Base-by-base conservation (phyloP, 2,329 filamentous ascomycete species). In the Fusarium newnesense region DNA sequence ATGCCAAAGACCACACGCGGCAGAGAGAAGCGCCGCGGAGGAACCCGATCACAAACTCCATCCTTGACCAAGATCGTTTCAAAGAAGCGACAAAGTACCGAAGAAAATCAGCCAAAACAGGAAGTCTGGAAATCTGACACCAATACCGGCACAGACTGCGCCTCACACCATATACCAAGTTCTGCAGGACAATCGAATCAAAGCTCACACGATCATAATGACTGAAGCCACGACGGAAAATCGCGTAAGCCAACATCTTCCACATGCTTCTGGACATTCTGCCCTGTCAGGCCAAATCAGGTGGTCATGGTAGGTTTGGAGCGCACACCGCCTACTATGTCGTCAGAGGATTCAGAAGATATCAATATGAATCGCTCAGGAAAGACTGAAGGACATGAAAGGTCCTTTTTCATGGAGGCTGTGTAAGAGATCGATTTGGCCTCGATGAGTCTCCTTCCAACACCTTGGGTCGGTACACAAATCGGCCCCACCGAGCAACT, bases 161-260 rank as follows among this genome's bases (percentile, higher is more conserved):
- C 62, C 4, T 44, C 67, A 7, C 64, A 66, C 21, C 71, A 60
- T 19, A 39, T 76, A 13, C 64, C 69, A 24, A 73, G 56, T 43
- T 65, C 69, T 16, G 52, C 34, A 32, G 67, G 52, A n/a, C 64
- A 63, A 26, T 64, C 74, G 9, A 74, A 60, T 16, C 54, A 44
- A 43, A 67, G 59, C 15, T 62, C 47, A 12, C 67, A 64, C 46
- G 50, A 60, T 10, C 72, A 76, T 24, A 42, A 64, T 12, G 74
- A 76, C 37, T 74, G 59, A 76, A 11, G 34, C n/a, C 9, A 26
- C 24, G 11, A 39, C 32, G 7, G 43, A 16, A 21, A 40, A 34
- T 13, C 21, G 15, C 39, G 13, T 36, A 63, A 42, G n/a, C 24
- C 9, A 30, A 8, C 16, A 57, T 26, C 15, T 24, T 24, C 19